Percentiles rank a stretch among this genome's conserved stretches.
Conservation (phyloP, 345 rosid genomes). For the Anastatica hierochuntica region DNA sequence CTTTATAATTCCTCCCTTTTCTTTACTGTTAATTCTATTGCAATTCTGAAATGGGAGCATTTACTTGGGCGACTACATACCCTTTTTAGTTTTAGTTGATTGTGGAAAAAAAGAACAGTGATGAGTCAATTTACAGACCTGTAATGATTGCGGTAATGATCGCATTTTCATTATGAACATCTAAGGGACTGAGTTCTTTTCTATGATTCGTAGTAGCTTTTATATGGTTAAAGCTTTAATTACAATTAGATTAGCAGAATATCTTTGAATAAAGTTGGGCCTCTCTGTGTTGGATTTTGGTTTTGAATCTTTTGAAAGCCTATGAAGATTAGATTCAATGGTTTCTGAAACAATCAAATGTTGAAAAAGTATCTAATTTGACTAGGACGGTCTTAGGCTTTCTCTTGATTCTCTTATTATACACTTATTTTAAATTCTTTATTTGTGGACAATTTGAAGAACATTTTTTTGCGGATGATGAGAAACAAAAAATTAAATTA, state of each 20-base stretch:
- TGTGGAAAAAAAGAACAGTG: conserved; percentile 26
- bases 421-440: too few species aligned
- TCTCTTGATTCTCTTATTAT: too few species aligned
- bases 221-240: too few species aligned
- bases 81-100: not conserved
- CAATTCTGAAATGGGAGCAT: not conserved
- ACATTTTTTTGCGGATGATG: conserved; percentile 17
- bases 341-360: conserved; percentile 18
- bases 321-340: conserved; percentile 21
- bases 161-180: conserved; percentile 68
- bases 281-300: too few species aligned
- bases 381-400: conserved; percentile 36
- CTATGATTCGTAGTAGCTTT: too few species aligned
- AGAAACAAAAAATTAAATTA: conserved; percentile 20
- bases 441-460: too few species aligned
- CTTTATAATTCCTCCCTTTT: too few species aligned
- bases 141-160: conserved; percentile 87
- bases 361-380: conserved; percentile 25
- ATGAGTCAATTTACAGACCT: conserved; percentile 82
- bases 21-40: conserved; percentile 1
- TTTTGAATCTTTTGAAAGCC: too few species aligned
- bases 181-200: conserved; percentile 94
- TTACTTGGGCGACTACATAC: conserved; percentile 12
- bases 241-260: too few species aligned
- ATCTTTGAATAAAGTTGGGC: too few species aligned